Evolutionary conservation across 306 rosid species (phyloP).

Genomic region (Acacia acuminata): DNA sequence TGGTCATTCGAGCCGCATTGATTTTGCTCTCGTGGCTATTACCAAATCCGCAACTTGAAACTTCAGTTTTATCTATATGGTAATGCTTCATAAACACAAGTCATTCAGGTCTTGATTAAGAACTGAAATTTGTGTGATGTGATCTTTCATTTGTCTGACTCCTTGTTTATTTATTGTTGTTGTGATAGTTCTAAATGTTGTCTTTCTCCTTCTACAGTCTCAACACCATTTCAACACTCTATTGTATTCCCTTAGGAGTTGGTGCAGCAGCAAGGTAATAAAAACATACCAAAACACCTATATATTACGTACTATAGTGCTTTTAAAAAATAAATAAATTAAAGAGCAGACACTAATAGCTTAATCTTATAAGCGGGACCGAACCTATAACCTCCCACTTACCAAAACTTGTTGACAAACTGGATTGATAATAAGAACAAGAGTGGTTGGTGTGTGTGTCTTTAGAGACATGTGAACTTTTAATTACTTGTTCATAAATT

Average conservation of each 20-base stretch:
- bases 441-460: background rate
- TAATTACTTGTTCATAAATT: background rate
- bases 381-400: accelerated
- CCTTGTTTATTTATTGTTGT: background rate
- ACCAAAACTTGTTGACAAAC: too few relatives aligned
- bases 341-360: too few relatives aligned
- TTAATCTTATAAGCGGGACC: too few relatives aligned
- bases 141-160: background rate
- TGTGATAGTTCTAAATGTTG: background rate
- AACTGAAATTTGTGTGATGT: background rate
- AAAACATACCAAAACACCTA: background rate
- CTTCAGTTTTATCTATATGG: too few relatives aligned
- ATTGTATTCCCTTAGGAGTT: slow-evolving; percentile 50
- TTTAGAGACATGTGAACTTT: background rate
- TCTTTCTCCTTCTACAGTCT: slow-evolving; percentile 35
- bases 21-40: too few relatives aligned
- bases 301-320: background rate
- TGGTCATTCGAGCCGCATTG: too few relatives aligned
- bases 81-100: slow-evolving; percentile 13
- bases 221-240: slow-evolving; percentile 41
- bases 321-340: too few relatives aligned
- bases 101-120: background rate
- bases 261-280: slow-evolving; percentile 60
- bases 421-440: too few relatives aligned
- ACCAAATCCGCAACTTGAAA: slow-evolving; percentile 60